Base-by-base conservation (phyloP, 2,329 filamentous ascomycete genomes). In the Myriosclerotinia scirpicola region DNA sequence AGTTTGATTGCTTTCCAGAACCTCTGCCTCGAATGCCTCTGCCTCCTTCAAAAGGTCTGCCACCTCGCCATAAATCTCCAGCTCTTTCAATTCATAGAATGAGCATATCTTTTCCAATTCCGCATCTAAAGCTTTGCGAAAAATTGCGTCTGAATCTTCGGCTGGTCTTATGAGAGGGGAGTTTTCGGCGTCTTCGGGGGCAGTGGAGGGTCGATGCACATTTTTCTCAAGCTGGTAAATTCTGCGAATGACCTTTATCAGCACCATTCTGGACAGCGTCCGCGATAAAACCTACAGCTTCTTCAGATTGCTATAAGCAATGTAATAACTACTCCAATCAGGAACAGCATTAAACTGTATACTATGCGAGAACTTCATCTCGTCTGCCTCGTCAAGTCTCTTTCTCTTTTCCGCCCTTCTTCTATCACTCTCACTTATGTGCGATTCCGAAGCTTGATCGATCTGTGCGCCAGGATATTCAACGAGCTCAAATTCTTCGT, bases 321-420 rank as follows among this genome's bases (percentile, higher is more conserved):
- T 96, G 80, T 99, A 99, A 79, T 98, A 88, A 75, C 89, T 93
- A 82, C 92, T 97, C 95, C 95, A 99, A 80, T 99, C 95, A n/a
- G 95, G 95, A 74, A 99, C 95, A 70, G 95, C 93, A 82, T 99
- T 99, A 82, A 99, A 99, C 83, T 99, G 95, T 74, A 99, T 90
- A 80, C 94, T 98, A 79, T 99, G 95, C 22, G 94, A 98, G 84
- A 99, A 99, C 89, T 98, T 98, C 95, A 99, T 99, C 77, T 92
- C 91, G 87, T 90, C 88, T 72, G 83, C 85, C 73, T 88, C 83
- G 73, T 91, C 86, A 74, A 93, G 87, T 83, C 86, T 85, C 76
- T 82, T 81, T 78, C 87, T 84, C 82, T 93, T 93, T 77, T 84
- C 81, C 72, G 80, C 79, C 75, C 83, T 80, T 78, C 85, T 88